These are phyloP conservation scores for Neofusicoccum sp. DNA, from an alignment of 2,329 filamentous ascomycete genomes.

Conservation along the genomic window DNA sequence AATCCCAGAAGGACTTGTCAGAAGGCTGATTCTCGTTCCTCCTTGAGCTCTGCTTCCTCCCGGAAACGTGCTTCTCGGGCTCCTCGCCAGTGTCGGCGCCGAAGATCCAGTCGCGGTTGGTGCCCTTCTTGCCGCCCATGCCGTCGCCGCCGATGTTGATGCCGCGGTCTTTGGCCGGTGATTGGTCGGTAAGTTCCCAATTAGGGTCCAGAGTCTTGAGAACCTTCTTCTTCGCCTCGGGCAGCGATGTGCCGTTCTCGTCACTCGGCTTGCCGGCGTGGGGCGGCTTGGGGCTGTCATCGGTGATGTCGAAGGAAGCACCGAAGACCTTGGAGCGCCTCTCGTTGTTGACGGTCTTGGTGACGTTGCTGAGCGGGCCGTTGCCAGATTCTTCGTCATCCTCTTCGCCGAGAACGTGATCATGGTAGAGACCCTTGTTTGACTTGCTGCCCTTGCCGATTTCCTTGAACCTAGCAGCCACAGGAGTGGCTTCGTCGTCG, in stretches of 20 bases:
- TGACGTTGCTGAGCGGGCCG: constrained; percentile 62
- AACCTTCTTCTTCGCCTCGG: constrained; percentile 27
- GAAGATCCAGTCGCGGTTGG: constrained; percentile 41
- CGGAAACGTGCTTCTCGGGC: constrained; percentile 11
- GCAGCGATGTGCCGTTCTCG: constrained; percentile 31
- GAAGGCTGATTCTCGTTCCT: not conserved
- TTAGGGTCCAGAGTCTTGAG: constrained; percentile 58
- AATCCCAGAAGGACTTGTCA: constrained; percentile 32
- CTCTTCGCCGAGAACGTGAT: constrained; percentile 64
- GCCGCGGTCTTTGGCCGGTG: constrained; percentile 26
- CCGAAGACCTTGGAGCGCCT: constrained; percentile 75
- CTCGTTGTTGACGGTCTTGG: constrained; percentile 70
- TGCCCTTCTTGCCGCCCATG: constrained; percentile 40
- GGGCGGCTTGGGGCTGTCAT: constrained; percentile 57
- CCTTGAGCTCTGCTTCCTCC: constrained; percentile 15
- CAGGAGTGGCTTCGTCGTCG: constrained; percentile 67
- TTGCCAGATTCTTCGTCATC: constrained; percentile 42
- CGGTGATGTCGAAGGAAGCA: constrained; percentile 72
- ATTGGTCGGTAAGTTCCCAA: constrained; percentile 45
- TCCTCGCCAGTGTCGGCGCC: constrained; percentile 35
- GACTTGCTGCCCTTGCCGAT: constrained; percentile 50
- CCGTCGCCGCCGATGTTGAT: constrained; percentile 42
- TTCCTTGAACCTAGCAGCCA: constrained; percentile 44
- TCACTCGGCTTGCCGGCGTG: constrained; percentile 32
- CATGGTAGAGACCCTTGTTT: constrained; percentile 75